A percentile compares a stretch with the other conserved stretches of the same genome.
These are phyloP conservation scores for Picochlorum costavermella DNA, from an alignment of 139 green algal genomes.

Conservation along the genomic window DNA sequence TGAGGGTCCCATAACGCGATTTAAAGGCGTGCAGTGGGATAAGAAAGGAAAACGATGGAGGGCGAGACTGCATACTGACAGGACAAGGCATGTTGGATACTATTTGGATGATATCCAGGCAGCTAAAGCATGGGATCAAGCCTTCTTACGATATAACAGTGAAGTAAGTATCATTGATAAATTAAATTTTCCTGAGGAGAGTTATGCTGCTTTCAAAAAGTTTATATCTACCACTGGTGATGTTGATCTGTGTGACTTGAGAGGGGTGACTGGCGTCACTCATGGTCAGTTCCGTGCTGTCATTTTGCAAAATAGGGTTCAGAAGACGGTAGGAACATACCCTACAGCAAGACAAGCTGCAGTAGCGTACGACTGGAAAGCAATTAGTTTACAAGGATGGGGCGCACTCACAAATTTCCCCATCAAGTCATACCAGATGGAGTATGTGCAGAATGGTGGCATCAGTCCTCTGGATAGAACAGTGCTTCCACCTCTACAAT, in stretches of 20 bases:
- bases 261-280: constrained; percentile 1
- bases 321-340: constrained; percentile 10
- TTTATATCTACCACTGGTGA: neutral
- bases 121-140: constrained; percentile 25
- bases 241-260: neutral
- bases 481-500: neutral
- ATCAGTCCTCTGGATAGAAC: neutral
- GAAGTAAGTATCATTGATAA: constrained; percentile 5
- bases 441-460: neutral
- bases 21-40: constrained; percentile 27
- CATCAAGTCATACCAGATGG: constrained; percentile 12
- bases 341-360: constrained; percentile 30
- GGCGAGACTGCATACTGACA: constrained; percentile 28
- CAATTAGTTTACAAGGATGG: constrained; percentile 17
- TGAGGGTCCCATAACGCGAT: neutral
- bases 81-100: constrained; percentile 30
- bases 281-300: constrained; percentile 7
- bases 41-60: constrained; percentile 16
- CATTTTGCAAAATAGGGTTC: constrained; percentile 8
- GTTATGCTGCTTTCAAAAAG: constrained; percentile 15
- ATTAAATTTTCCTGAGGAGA: constrained; percentile 23
- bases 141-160: constrained; percentile 12
- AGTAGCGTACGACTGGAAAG: constrained; percentile 25
- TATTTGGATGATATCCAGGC: constrained; percentile 19
- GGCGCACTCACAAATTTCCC: constrained; percentile 42